Base-by-base conservation (phyloP, 108 stramenopile species). In the Epithemia pelagica region DNA sequence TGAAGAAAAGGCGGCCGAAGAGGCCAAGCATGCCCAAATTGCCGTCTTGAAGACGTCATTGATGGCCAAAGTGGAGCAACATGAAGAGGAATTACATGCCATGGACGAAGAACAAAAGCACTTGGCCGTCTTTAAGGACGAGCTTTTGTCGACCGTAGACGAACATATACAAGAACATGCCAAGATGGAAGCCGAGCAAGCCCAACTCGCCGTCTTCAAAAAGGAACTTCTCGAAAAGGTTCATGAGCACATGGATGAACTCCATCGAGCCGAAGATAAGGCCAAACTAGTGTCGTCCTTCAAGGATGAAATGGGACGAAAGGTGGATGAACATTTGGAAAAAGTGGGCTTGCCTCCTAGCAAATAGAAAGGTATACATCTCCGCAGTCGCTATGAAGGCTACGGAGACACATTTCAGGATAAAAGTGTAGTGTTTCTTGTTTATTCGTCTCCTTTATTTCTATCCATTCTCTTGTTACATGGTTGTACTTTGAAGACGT, bases 1-100 rank as follows among this genome's bases (percentile, higher is more conserved):
- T 10, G 24, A 59, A 59, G 59, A 59, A 67, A 56, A 54, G 70
- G 65, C 70, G 71, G 33, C 70, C 64, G 78, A 71, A 26, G 25
- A 64, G 23, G 70, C 70, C 66, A 78, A 78, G 65, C 71, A 71
- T 57, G 78, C 74, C 25, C 73, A 74, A 60, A 74, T 78, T 54
- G 78, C 74, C 0, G 61, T 18, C 25, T 32, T 78, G 65, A 78
- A 71, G 55, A 62, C 55, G 23, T 73, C 74, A 54, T 65, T 78
- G 0, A 64, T 78, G 54, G 64, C 65, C n/a, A 78, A 72, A 61
- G 78, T 78, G n/a, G 69, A 74, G 32, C 52, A 59, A 23, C 78
- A 78, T 54, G 32, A 73, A 20, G 78, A 74, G 25, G 74, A 74
- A 32, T 70, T 78, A 18, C 66, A 78, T 28, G 58, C 53, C 32